Conservation (phyloP, 164 flowering plant species). For the Vitis rotundifolia region DNA sequence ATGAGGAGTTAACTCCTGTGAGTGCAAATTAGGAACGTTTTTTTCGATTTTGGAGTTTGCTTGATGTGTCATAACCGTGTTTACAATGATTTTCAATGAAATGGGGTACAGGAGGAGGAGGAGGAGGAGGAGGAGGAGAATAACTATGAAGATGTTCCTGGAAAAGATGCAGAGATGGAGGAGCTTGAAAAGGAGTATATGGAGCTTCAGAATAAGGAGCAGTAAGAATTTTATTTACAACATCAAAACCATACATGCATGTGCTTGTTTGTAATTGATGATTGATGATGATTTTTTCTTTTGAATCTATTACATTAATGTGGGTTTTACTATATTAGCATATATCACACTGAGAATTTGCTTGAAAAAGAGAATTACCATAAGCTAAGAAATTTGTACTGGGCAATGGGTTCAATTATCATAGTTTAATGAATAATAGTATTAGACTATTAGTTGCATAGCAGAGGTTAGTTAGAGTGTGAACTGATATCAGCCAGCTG, state of each 20-base stretch:
- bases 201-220: constrained; percentile 56
- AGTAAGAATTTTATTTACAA: constrained; percentile 38
- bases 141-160: background rate
- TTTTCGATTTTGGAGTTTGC: background rate
- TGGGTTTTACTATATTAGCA: too few species aligned
- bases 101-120: constrained; percentile 23
- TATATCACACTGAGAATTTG: too few species aligned
- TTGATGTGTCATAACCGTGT: background rate
- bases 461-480: too few species aligned
- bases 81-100: constrained; percentile 1
- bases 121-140: constrained; percentile 7
- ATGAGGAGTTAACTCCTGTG: too few species aligned
- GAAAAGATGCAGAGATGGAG: constrained; percentile 63
- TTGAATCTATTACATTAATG: background rate
- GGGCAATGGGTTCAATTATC: too few species aligned
- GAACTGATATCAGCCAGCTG: too few species aligned
- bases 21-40: background rate
- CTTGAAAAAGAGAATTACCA: too few species aligned
- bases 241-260: too few species aligned
- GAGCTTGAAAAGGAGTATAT: constrained; percentile 76
- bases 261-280: background rate
- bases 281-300: background rate
- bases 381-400: too few species aligned
- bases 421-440: too few species aligned
- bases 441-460: too few species aligned